Conservation (phyloP, 352 stramenopile species). For the Peronospora destructor region DNA sequence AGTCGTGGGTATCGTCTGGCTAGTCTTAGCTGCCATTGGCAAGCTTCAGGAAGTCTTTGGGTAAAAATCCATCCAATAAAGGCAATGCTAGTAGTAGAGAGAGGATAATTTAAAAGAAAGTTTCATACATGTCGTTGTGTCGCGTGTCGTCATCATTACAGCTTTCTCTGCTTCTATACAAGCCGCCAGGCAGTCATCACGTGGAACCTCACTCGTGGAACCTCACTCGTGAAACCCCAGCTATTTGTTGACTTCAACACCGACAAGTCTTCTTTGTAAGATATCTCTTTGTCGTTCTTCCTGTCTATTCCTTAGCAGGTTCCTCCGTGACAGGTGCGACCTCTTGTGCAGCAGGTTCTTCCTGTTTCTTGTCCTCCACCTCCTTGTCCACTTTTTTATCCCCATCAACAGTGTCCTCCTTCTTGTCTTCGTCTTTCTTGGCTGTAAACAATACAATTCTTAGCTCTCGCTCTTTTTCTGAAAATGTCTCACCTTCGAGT, state of each 20-base stretch:
- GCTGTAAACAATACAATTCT: constrained; percentile 12
- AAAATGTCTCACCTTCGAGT: not conserved
- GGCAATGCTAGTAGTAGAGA: constrained; percentile 23
- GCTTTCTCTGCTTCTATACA: constrained; percentile 4
- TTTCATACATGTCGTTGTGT: constrained; percentile 24
- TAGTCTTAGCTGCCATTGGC: constrained; percentile 63
- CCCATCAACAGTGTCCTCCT: constrained; percentile 10
- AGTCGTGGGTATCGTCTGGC: constrained; percentile 74
- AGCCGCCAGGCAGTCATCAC: not conserved
- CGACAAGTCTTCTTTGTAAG: not conserved
- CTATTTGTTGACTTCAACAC: not conserved
- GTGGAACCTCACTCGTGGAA: not conserved
- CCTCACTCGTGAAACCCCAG: not conserved
- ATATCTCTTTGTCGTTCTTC: constrained; percentile 3
- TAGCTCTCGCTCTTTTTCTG: not conserved
- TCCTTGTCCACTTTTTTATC: constrained; percentile 8
- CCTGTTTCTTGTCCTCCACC: constrained; percentile 21
- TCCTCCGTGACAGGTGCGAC: constrained; percentile 14
- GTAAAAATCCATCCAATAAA: constrained; percentile 29
- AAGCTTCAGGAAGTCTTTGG: constrained; percentile 79
- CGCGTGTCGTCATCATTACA: constrained; percentile 14
- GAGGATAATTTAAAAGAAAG: constrained; percentile 9
- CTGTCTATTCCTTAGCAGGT: constrained; percentile 24
- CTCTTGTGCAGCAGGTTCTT: constrained; percentile 16
- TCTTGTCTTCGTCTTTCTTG: constrained; percentile 15